Conservation (phyloP, 306 rosid species). For the Prunus mira region DNA sequence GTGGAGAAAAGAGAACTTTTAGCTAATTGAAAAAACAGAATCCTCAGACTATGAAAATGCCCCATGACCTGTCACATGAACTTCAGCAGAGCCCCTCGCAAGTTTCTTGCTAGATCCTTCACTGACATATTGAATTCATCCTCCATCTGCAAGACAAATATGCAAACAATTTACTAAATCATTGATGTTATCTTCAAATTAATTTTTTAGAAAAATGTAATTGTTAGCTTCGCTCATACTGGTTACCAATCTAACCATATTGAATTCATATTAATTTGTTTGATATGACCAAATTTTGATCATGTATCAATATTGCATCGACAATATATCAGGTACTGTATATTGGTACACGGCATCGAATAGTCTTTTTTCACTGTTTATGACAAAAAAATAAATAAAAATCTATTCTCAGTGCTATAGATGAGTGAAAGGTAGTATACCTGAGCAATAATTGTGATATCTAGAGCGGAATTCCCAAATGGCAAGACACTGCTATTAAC, state of each 20-base stretch:
- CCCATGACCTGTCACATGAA: conserved; percentile 19
- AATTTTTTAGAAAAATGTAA: no score
- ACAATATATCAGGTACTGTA: no score
- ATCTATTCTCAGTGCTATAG: neutral
- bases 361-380: no score
- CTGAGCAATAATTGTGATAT: conserved; percentile 62
- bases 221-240: no score
- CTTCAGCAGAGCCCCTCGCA: conserved; percentile 39
- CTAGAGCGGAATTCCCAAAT: conserved; percentile 47
- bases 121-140: conserved; percentile 37
- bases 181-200: no score
- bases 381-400: no score
- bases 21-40: neutral
- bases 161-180: neutral
- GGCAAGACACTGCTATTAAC: conserved; percentile 37
- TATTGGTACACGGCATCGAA: no score
- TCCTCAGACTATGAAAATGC: neutral
- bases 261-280: no score
- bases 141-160: conserved; percentile 47
- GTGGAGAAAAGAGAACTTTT: neutral
- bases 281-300: no score
- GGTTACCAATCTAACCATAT: no score
- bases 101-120: conserved; percentile 39
- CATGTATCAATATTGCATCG: no score
- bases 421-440: conserved; percentile 22